Base-by-base conservation (phyloP, 352 stramenopile genomes). In the Peronosclerospora sorghi region DNA sequence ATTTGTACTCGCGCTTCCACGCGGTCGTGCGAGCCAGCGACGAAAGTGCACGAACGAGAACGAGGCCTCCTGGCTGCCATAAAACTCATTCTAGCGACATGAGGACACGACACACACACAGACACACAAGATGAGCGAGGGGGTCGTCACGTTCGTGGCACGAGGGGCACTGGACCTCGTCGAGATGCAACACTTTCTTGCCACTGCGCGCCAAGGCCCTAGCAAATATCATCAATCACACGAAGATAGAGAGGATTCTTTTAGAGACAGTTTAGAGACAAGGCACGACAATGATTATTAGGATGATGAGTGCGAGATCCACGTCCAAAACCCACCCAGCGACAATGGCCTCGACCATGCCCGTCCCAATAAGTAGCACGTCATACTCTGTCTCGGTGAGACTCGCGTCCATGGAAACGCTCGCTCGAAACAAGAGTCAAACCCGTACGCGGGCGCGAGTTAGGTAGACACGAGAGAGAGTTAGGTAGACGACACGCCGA, bases 31-130 rank as follows among this genome's bases (percentile, higher is more conserved):
- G n/a, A 53, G 75, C 74, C 74, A 86, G 6, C 54, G 55, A 20
- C 63, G 38, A 38, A 88, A 86, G 34, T 80, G 65, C 14, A 56
- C 24, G 18, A 88, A 56, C 7, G 65, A 56, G 41, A 88, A 78
- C 5, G 76, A 86, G 19, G 76, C 72, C 40, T 83, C 85, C 43
- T 88, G 81, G 59, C 71, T 85, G 23, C 76, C 76, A 36, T 88
- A 88, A 39, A 85, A 86, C 42, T 88, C 76, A 59, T 86, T 86
- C 76, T 86, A 35, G 30, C 9, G 15, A n/a, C n/a, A 17, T 20
- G 13, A 34, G 8, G 18, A 17, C 15, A 18, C n/a, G 13, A 9
- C 5, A 17, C 12, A 35, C 13, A n/a, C 13, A 51, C 20, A 35
- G 14, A 32, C n/a, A 39, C 8, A 26, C 27, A 26, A 45, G 7